Evolutionary conservation across 352 stramenopile genomes (phyloP).

Genomic region (Saprolegnia parasitica): DNA sequence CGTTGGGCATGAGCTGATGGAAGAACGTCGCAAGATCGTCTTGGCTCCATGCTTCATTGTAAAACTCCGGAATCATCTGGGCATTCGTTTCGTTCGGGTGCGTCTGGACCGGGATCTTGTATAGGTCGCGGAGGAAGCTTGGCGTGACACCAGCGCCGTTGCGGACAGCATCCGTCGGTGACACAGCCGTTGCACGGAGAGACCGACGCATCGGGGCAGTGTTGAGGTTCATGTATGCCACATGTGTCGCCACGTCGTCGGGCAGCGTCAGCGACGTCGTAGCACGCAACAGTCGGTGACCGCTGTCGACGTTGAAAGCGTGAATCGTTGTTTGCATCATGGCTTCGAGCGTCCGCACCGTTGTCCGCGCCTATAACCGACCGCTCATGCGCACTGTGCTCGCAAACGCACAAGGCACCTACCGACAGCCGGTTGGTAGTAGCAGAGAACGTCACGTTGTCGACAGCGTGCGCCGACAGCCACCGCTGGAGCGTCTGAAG

Average conservation of each 20-base stretch:
- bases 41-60: slow-evolving; percentile 56
- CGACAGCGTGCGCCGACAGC: slow-evolving; percentile 1
- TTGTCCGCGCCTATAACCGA: slow-evolving; percentile 38
- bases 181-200: neutral
- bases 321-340: slow-evolving; percentile 53
- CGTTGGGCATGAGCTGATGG: slow-evolving; percentile 39
- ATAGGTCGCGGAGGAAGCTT: slow-evolving; percentile 47
- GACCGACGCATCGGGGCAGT: slow-evolving; percentile 36
- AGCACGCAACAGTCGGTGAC: slow-evolving; percentile 45
- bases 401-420: slow-evolving; percentile 31
- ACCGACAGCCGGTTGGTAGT: slow-evolving; percentile 17
- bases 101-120: slow-evolving; percentile 60
- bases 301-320: slow-evolving; percentile 37
- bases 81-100: slow-evolving; percentile 57
- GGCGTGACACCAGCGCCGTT: slow-evolving; percentile 34
- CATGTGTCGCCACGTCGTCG: slow-evolving; percentile 34
- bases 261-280: slow-evolving; percentile 40
- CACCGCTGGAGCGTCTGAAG: neutral
- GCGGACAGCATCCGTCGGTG: slow-evolving; percentile 3
- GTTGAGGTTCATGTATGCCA: slow-evolving; percentile 43
- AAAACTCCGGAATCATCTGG: slow-evolving; percentile 73
- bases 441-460: slow-evolving; percentile 9
- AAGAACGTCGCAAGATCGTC: slow-evolving; percentile 58
- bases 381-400: too few species aligned
- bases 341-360: slow-evolving; percentile 40